phyloP scores from a whole-genome alignment of 106 monocot species.

The Dioscorea alata region DNA sequence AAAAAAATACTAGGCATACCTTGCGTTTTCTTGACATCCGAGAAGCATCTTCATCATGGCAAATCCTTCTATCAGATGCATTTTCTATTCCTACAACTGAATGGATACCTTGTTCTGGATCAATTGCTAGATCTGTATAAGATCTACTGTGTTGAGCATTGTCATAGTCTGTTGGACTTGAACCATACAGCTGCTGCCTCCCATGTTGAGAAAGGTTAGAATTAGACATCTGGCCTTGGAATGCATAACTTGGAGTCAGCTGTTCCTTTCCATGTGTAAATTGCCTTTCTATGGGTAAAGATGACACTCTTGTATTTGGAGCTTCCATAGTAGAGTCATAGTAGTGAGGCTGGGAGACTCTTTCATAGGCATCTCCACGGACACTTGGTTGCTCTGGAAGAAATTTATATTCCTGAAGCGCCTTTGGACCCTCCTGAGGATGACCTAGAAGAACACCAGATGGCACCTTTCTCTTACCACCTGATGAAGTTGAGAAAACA shows the following conservation, averaged over 20 bases:
- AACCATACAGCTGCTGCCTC: slow-evolving; percentile 37
- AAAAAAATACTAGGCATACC: slow-evolving; percentile 27
- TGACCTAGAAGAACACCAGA: slow-evolving; percentile 37
- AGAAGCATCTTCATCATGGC: slow-evolving; percentile 56
- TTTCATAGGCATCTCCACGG: slow-evolving; percentile 60
- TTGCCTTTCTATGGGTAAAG: slow-evolving; percentile 32
- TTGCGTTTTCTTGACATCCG: slow-evolving; percentile 76
- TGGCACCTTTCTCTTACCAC: slow-evolving; percentile 54
- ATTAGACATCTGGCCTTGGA: slow-evolving; percentile 53
- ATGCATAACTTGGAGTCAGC: slow-evolving; percentile 43
- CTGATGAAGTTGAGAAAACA: slow-evolving; percentile 45
- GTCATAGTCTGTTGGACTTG: slow-evolving; percentile 54
- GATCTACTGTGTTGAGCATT: slow-evolving; percentile 24
- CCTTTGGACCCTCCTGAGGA: slow-evolving; percentile 46
- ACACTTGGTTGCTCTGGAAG: slow-evolving; percentile 91
- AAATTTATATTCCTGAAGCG: slow-evolving; percentile 93
- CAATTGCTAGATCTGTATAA: slow-evolving; percentile 30
- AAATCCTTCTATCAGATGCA: slow-evolving; percentile 50
- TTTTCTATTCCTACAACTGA: slow-evolving; percentile 45
- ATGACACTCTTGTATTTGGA: slow-evolving; percentile 24
- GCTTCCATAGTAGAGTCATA: slow-evolving; percentile 55
- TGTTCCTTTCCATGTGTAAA: slow-evolving; percentile 63
- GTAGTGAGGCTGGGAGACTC: slow-evolving; percentile 52
- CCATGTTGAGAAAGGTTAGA: slow-evolving; percentile 29
- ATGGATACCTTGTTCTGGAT: slow-evolving; percentile 38